Percentiles rank a stretch among this genome's conserved stretches.
Conservation (phyloP, 2,329 filamentous ascomycete species). For the Myriosclerotinia scirpicola region DNA sequence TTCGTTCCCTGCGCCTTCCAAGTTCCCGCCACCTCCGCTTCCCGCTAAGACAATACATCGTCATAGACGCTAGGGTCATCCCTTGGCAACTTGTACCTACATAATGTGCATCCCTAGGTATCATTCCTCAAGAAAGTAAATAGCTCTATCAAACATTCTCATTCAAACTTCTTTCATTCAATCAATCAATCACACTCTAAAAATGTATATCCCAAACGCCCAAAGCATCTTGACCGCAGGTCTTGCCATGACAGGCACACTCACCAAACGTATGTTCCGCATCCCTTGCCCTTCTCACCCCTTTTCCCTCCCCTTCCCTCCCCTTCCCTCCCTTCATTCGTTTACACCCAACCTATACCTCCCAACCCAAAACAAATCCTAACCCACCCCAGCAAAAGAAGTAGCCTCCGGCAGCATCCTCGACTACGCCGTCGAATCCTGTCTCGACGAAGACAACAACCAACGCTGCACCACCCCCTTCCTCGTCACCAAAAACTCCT, state of each 20-base stretch:
- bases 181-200: background rate
- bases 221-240: constrained; percentile 34
- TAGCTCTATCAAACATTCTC: background rate
- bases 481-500: constrained; percentile 42
- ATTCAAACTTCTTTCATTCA: background rate
- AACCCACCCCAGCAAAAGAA: constrained; percentile 26
- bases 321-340: no score
- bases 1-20: no score
- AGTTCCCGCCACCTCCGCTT: constrained; percentile 15
- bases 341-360: background rate
- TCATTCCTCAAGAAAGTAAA: no score
- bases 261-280: constrained; percentile 28
- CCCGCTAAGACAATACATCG: constrained; percentile 3
- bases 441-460: constrained; percentile 44
- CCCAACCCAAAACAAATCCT: constrained; percentile 13
- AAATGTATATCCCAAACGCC: constrained; percentile 35
- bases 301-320: background rate
- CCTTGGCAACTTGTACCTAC: constrained; percentile 6
- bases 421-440: constrained; percentile 47
- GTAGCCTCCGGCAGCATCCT: constrained; percentile 43
- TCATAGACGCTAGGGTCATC: constrained; percentile 2
- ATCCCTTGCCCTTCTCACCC: background rate
- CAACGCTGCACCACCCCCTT: constrained; percentile 42
- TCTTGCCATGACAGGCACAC: constrained; percentile 29
- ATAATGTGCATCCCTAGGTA: background rate